These are phyloP conservation scores for Coniferiporia weirii DNA, from an alignment of 1,284 basidiomycete species.

Conservation along the genomic window DNA sequence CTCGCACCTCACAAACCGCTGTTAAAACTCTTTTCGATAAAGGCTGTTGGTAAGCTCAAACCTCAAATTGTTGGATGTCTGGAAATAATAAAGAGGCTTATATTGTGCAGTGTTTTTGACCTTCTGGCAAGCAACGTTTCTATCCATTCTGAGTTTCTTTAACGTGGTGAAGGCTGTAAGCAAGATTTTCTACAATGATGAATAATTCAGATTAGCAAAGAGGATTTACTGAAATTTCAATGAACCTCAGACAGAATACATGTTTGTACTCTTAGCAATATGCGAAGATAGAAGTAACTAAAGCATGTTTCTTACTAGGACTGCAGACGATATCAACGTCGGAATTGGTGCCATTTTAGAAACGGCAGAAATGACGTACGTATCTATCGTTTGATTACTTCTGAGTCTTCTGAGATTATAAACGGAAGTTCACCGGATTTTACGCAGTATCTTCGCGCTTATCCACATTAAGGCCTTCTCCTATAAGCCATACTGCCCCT, in stretches of 20 bases:
- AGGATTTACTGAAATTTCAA: neutral
- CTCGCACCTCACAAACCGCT: conserved; percentile 60
- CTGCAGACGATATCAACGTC: conserved; percentile 69
- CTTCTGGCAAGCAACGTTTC: conserved; percentile 71
- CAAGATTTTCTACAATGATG: conserved; percentile 9
- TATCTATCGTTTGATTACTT: conserved; percentile 14
- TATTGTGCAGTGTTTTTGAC: conserved; percentile 58
- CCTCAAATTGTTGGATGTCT: neutral
- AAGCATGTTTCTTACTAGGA: conserved; percentile 30
- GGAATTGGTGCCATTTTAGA: conserved; percentile 67
- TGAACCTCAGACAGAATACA: conserved; percentile 49
- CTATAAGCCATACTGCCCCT: conserved; percentile 56
- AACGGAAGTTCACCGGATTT: conserved; percentile 9
- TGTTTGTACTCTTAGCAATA: conserved; percentile 24
- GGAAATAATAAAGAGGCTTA: neutral
- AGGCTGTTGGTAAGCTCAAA: conserved; percentile 54
- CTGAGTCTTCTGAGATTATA: neutral
- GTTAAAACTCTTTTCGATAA: conserved; percentile 69
- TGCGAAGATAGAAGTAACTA: neutral
- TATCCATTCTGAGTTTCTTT: conserved; percentile 56
- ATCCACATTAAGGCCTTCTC: conserved; percentile 73
- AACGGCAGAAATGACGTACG: conserved; percentile 74
- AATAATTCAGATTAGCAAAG: neutral
- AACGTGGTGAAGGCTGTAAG: conserved; percentile 63
- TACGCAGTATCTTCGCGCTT: conserved; percentile 54